Conservation (phyloP, 2,329 filamentous ascomycete species). For the Claviceps quebecensis region DNA sequence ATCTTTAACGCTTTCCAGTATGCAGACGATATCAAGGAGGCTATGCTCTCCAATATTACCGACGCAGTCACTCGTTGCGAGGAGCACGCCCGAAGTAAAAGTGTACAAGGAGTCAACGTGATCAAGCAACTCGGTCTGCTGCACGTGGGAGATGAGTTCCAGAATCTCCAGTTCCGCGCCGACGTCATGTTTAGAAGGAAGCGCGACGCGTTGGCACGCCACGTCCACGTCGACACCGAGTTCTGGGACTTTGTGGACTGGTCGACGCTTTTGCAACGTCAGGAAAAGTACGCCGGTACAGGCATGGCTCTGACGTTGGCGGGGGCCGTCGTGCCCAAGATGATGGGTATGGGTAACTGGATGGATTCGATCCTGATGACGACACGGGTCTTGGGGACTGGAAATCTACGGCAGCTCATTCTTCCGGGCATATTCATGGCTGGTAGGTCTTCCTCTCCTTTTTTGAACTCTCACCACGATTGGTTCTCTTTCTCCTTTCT, state of each 20-base stretch:
- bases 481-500: not conserved
- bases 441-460: slow-evolving; percentile 43
- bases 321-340: slow-evolving; percentile 67
- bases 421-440: slow-evolving; percentile 67
- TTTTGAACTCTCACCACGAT: too few species aligned
- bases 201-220: slow-evolving; percentile 65
- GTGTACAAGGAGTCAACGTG: slow-evolving; percentile 65
- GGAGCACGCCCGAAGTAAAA: slow-evolving; percentile 66
- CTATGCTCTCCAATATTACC: slow-evolving; percentile 81
- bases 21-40: slow-evolving; percentile 81
- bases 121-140: slow-evolving; percentile 82
- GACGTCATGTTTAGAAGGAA: slow-evolving; percentile 90
- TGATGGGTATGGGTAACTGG: slow-evolving; percentile 78
- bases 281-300: slow-evolving; percentile 89
- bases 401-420: slow-evolving; percentile 67
- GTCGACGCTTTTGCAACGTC: slow-evolving; percentile 65
- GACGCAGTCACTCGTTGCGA: slow-evolving; percentile 68
- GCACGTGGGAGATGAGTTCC: slow-evolving; percentile 78
- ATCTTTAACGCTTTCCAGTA: slow-evolving; percentile 77
- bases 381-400: slow-evolving; percentile 64
- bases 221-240: slow-evolving; percentile 80
- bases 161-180: slow-evolving; percentile 73
- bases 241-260: slow-evolving; percentile 89
- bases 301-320: slow-evolving; percentile 89
- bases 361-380: slow-evolving; percentile 75